These are phyloP conservation scores for Eucalyptus brandiana DNA, from an alignment of 345 rosid genomes.

Conservation along the genomic window DNA sequence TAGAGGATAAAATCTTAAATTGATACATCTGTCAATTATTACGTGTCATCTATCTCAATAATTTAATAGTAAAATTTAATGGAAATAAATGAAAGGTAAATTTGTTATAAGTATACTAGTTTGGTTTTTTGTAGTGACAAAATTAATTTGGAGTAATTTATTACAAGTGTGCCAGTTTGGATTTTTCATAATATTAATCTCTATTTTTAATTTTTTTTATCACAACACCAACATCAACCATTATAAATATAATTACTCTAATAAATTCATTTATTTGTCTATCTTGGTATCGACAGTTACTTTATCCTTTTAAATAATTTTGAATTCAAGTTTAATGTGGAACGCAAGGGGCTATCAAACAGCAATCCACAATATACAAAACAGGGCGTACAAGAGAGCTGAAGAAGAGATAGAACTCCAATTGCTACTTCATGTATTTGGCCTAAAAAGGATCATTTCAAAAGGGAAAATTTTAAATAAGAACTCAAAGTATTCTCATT, in stretches of 20 bases:
- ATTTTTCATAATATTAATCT: no score
- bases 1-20: rapidly evolving
- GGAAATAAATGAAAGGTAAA: no score
- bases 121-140: no score
- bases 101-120: no score
- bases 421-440: no score
- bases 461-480: no score
- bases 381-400: background rate
- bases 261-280: background rate
- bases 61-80: no score
- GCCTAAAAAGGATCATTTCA: background rate
- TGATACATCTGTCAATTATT: rapidly evolving
- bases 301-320: background rate
- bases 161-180: no score
- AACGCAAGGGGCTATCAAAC: background rate
- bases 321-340: background rate
- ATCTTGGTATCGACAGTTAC: background rate
- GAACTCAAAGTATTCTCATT: no score
- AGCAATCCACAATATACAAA: background rate
- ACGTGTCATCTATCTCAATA: rapidly evolving
- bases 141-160: no score
- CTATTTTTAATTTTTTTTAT: no score
- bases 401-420: background rate
- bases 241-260: background rate
- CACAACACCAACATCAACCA: background rate